Evolutionary conservation across 2,329 filamentous ascomycete species (phyloP), one percentile per base, ranked within the genome.

Genomic region (Venturia effusa): DNA sequence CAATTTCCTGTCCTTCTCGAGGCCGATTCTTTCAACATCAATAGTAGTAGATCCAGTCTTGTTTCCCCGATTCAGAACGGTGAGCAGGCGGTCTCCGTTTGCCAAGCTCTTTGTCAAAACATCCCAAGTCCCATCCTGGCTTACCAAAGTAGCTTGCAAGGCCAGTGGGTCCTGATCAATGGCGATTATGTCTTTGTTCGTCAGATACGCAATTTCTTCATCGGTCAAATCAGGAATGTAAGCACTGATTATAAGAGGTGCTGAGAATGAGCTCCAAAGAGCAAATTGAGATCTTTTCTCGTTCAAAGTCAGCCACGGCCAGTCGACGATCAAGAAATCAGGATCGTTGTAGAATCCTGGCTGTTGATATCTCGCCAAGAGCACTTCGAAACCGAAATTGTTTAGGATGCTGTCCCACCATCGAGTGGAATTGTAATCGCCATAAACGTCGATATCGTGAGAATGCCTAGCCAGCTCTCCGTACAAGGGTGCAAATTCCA

Each of bases 321-420:
- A 79, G 45, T 79, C 79, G 6, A 81, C 74, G 66, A 80, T 78
- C 11, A 80, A 70, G 74, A 78, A 78, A 63, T 80, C 78, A 64
- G 79, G 69, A 30, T 81, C 79, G 63, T 76, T 76, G 68, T 73
- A 73, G 66, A 71, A 76, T 8, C 74, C 73, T 30, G 72, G 72
- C 34, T 68, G 69, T 68, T 76, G 75, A 69, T 72, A 76, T 43
- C 77, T 74, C 17, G 75, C 73, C 1, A 80, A 68, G n/a, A 75
- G 72, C 7, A 75, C 71, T 61, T 80, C 70, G 64, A 76, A 77
- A 41, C 73, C 73, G 64, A 81, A 81, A 66, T 82, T 82, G 66
- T 73, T 74, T 73, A 79, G 75, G 64, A 82, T 75, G 65, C 77
- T 79, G 39, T 77, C 73, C 79, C 80, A 81, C 5, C 76, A 75